A percentile compares a stretch with the other conserved stretches of the same genome.
Conservation (phyloP, 768 basidiomycete species). For the Chalciporus pseudorubinellus region DNA sequence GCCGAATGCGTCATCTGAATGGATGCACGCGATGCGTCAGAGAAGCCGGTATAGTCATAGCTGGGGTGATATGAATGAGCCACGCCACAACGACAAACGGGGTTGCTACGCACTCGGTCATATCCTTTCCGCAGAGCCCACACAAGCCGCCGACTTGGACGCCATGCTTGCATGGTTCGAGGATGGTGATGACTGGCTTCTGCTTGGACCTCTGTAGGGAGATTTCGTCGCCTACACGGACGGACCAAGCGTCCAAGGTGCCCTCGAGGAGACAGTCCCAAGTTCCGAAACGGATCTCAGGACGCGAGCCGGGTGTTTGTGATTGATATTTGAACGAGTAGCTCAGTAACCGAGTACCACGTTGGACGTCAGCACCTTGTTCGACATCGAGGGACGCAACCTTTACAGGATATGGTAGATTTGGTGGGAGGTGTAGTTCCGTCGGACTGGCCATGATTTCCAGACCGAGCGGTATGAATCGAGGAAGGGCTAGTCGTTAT, state of each 20-base stretch:
- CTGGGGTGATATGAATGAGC: slow-evolving; percentile 35
- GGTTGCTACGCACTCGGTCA: slow-evolving; percentile 67
- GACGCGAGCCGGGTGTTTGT: slow-evolving; percentile 41
- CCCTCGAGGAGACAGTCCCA: slow-evolving; percentile 93
- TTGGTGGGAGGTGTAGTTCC: slow-evolving; percentile 68
- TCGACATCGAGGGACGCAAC: slow-evolving; percentile 65
- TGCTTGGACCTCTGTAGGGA: slow-evolving; percentile 57
- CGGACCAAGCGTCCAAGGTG: slow-evolving; percentile 65
- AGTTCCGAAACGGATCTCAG: slow-evolving; percentile 77
- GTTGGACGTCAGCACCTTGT: slow-evolving; percentile 46
- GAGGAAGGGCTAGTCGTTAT: neutral
- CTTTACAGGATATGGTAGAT: slow-evolving; percentile 86
- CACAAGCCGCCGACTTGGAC: slow-evolving; percentile 92
- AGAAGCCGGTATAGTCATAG: slow-evolving; percentile 84
- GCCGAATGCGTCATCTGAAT: slow-evolving; percentile 96
- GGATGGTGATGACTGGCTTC: slow-evolving; percentile 59
- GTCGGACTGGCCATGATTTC: slow-evolving; percentile 58
- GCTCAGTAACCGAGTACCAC: slow-evolving; percentile 78
- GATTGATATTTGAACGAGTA: slow-evolving; percentile 74
- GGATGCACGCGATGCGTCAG: slow-evolving; percentile 80
- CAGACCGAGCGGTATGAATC: neutral
- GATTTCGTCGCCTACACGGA: slow-evolving; percentile 64
- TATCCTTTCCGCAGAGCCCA: slow-evolving; percentile 92
- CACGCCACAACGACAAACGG: slow-evolving; percentile 1
- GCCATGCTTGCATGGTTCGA: slow-evolving; percentile 95